A percentile compares a stretch with the other conserved stretches of the same genome.
Evolutionary conservation across 2,329 filamentous ascomycete genomes (phyloP).

Genomic region (Pestalotiopsis sp.): DNA sequence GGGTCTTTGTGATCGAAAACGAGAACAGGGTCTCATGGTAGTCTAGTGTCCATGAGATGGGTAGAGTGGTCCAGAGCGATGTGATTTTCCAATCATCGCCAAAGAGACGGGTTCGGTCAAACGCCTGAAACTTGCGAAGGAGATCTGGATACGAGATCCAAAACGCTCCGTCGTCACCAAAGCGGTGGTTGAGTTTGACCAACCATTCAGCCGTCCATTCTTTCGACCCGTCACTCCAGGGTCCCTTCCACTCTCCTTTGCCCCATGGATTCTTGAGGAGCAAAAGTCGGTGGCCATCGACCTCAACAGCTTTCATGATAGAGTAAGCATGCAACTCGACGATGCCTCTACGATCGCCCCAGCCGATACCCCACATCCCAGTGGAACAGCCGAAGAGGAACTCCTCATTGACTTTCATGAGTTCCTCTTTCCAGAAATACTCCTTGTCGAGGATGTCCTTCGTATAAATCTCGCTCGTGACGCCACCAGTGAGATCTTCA

Average conservation of each 20-base stretch:
- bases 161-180: conserved; percentile 74
- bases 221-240: conserved; percentile 81
- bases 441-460: conserved; percentile 67
- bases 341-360: conserved; percentile 57
- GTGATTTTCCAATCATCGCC: conserved; percentile 55
- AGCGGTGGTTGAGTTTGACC: conserved; percentile 70
- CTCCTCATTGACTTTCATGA: conserved; percentile 77
- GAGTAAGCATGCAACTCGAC: conserved; percentile 63
- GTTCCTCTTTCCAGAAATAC: conserved; percentile 72
- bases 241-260: conserved; percentile 76
- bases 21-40: conserved; percentile 59
- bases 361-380: conserved; percentile 47
- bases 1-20: conserved; percentile 49
- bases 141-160: conserved; percentile 64
- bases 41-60: conserved; percentile 58
- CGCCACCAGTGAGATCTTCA: conserved; percentile 52
- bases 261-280: conserved; percentile 80
- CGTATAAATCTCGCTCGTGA: conserved; percentile 57
- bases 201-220: conserved; percentile 85
- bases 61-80: conserved; percentile 51
- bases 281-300: conserved; percentile 64
- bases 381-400: conserved; percentile 70
- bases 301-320: conserved; percentile 59
- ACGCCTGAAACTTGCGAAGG: conserved; percentile 59
- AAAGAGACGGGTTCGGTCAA: conserved; percentile 62